Conservation (phyloP, 108 stramenopile species). For the Pseudonitzschia pungens region DNA sequence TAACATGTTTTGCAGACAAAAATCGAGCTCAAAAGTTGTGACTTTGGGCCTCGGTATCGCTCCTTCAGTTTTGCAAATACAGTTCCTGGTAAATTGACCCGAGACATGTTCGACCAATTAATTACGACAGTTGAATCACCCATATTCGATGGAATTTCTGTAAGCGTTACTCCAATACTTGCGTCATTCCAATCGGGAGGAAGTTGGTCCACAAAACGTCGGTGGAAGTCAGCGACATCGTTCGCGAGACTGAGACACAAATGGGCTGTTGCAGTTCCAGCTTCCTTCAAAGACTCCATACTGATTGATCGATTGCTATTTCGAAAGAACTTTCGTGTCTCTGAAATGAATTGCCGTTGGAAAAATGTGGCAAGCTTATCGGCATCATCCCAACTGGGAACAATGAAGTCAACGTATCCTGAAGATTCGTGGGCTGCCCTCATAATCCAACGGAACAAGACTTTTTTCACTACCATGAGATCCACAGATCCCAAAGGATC, state of each 20-base stretch:
- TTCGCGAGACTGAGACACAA: conserved; percentile 70
- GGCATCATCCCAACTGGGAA: conserved; percentile 83
- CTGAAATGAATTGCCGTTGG: conserved; percentile 85
- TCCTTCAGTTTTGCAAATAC: conserved; percentile 49
- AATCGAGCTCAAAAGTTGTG: conserved; percentile 59
- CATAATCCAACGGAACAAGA: conserved; percentile 82
- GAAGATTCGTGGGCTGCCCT: conserved; percentile 73
- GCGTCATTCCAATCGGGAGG: conserved; percentile 65
- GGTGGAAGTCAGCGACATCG: conserved; percentile 55
- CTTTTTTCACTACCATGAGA: conserved; percentile 51
- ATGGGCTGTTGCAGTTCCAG: conserved; percentile 64
- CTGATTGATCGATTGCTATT: conserved; percentile 39
- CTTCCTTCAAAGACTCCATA: conserved; percentile 80
- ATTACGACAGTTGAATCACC: conserved; percentile 48
- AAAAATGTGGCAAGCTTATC: conserved; percentile 62
- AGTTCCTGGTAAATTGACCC: conserved; percentile 42
- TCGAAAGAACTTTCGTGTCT: conserved; percentile 50
- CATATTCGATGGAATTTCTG: conserved; percentile 19
- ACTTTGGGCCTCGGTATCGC: conserved; percentile 62
- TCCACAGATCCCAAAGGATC: conserved; percentile 53
- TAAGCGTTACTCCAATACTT: conserved; percentile 52
- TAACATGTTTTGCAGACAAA: conserved; percentile 69
- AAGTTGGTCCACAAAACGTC: conserved; percentile 48
- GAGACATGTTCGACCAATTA: conserved; percentile 65
- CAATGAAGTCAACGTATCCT: conserved; percentile 71